Percentiles rank a stretch among this genome's conserved stretches.
Evolutionary conservation across 805 yeast species (phyloP).

Genomic region (Cyberlindnera saturnus): DNA sequence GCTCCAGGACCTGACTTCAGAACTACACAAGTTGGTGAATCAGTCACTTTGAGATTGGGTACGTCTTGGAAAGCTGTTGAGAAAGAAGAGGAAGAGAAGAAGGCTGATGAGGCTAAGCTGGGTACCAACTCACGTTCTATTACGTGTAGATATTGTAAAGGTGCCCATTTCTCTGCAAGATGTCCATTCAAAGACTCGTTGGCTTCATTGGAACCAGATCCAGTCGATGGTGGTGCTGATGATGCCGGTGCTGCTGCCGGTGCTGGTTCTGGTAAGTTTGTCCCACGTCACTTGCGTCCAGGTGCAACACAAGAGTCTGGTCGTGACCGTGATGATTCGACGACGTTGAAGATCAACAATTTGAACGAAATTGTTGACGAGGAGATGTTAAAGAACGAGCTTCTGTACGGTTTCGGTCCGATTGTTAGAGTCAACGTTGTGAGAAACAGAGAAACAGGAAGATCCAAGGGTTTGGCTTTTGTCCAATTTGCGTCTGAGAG

Average conservation of each 20-base stretch:
- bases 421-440: conserved; percentile 74
- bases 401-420: conserved; percentile 62
- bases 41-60: conserved; percentile 67
- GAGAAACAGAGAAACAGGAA: conserved; percentile 88
- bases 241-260: conserved; percentile 31
- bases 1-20: conserved; percentile 83
- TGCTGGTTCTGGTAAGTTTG: conserved; percentile 46
- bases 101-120: conserved; percentile 40
- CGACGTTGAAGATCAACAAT: conserved; percentile 87
- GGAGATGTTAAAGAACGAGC: conserved; percentile 65
- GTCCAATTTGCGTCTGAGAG: conserved; percentile 68
- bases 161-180: conserved; percentile 86
- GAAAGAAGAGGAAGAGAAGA: conserved; percentile 59
- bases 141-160: conserved; percentile 88
- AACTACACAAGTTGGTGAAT: conserved; percentile 87
- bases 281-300: conserved; percentile 56
- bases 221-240: conserved; percentile 31
- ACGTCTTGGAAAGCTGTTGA: conserved; percentile 73
- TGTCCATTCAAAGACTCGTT: conserved; percentile 95
- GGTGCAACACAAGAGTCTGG: conserved; percentile 30
- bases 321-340: conserved; percentile 73
- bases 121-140: conserved; percentile 39
- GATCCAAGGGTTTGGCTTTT: conserved; percentile 93
- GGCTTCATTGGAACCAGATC: conserved; percentile 29
- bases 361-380: conserved; percentile 83